Evolutionary conservation across 169 alveolate species (phyloP).

Genomic region (Perkinsus olseni): DNA sequence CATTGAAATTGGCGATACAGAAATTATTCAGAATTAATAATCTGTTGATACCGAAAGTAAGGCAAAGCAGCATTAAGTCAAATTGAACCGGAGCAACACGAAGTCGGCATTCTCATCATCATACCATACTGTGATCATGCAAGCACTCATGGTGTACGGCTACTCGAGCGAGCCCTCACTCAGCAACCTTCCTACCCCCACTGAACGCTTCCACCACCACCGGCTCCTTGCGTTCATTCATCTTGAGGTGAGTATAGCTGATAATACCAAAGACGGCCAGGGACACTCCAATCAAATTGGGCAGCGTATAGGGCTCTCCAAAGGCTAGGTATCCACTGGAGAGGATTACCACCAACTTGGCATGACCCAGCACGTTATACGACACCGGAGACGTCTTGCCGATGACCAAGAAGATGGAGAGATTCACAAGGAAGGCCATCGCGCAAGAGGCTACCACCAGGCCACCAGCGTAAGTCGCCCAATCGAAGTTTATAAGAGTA

Average conservation of each 20-base stretch:
- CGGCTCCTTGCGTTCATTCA: not conserved
- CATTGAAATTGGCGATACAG: not conserved
- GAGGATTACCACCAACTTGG: not conserved
- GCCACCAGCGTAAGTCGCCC: not conserved
- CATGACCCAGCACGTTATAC: constrained; percentile 16
- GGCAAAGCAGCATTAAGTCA: not conserved
- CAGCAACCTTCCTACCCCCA: not conserved
- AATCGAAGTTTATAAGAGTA: not conserved
- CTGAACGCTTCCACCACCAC: not conserved
- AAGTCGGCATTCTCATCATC: too few species aligned
- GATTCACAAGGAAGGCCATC: constrained; percentile 18
- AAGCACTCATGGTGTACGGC: not conserved
- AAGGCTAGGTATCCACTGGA: constrained; percentile 7
- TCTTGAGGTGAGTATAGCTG: constrained; percentile 4
- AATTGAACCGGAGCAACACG: not conserved
- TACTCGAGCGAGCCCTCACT: not conserved
- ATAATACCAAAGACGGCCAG: constrained; percentile 11
- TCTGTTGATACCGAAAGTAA: not conserved
- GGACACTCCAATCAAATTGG: not conserved
- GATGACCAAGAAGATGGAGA: constrained; percentile 10
- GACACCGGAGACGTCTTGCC: constrained; percentile 13
- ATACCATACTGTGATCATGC: not conserved
- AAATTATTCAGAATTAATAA: too few species aligned
- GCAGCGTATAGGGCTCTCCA: not conserved
- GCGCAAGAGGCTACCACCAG: not conserved